Base-by-base conservation (phyloP, 495 filamentous ascomycete genomes). In the Neurospora sp. region DNA sequence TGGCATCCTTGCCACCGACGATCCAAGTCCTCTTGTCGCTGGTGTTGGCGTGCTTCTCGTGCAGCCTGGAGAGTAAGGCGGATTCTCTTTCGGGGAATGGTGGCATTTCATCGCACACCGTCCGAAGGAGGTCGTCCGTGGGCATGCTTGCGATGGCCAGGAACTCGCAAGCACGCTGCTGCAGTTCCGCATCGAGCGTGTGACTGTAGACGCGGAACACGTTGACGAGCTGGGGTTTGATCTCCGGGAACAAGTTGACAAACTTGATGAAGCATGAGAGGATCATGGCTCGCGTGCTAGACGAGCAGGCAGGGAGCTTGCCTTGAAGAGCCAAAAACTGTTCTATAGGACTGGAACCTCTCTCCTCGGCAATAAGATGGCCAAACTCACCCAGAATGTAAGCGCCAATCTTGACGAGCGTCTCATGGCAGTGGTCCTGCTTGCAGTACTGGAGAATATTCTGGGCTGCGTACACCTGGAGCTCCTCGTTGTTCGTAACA, bases 81-180 rank as follows among this genome's bases (percentile, higher is more conserved):
- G 94, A 98, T 22, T 95, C 88, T 70, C 96, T 89, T 81, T 99
- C 94, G 0, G 96, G 96, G 84, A 98, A 99, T 0, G 96, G 94
- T 16, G 96, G 96, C 96, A 99, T 98, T 79, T 99, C 96, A 77
- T 99, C 96, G 81, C 93, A 97, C 1, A 99, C 92, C 2, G 96
- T 98, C 69, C 96, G 91, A 12, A 99, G 86, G 20, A 99, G 88
- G 75, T 98, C 94, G 74, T 99, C 96, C 3, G 92, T 92, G 0
- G 92, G 91, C 72, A 96, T 85, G 53, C 89, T 94, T 27, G 94
- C 94, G 71, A 99, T 85, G 2, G 91, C 89, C 74, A 98, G 87
- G 78, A 98, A 99, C 80, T 99, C 96, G 83, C 93, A 99, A 20
- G 96, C 94, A 81, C 96, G 85, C 80, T 99, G 96, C 80, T 99